Conservation (phyloP, 2,329 filamentous ascomycete genomes). For the Botrytis squamosa region DNA sequence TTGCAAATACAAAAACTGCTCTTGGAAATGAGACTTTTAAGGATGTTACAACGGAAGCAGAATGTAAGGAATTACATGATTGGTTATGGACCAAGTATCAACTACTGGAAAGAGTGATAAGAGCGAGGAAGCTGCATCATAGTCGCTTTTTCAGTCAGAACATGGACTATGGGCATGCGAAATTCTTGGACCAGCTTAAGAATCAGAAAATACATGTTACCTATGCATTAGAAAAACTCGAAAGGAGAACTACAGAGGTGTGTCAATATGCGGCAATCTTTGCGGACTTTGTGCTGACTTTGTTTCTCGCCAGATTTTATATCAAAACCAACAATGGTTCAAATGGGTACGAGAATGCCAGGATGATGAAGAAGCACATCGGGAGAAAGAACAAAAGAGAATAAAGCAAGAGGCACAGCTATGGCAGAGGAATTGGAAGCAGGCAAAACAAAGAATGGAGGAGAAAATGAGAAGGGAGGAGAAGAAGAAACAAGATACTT, state of each 20-base stretch:
- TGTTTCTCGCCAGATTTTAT: constrained; percentile 34
- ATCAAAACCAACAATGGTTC: constrained; percentile 49
- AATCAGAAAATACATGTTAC: constrained; percentile 37
- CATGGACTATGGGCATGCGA: constrained; percentile 46
- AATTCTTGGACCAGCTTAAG: constrained; percentile 42
- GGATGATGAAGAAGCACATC: constrained; percentile 45
- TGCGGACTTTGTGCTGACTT: background rate
- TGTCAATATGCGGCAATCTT: background rate
- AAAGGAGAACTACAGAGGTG: constrained; percentile 45
- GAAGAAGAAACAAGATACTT: constrained; percentile 45
- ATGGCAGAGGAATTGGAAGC: constrained; percentile 49
- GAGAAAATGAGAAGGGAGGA: constrained; percentile 45
- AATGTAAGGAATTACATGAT: constrained; percentile 43
- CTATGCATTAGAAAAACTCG: constrained; percentile 44
- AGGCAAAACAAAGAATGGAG: constrained; percentile 43
- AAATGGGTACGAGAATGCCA: constrained; percentile 48
- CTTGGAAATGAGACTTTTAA: constrained; percentile 45
- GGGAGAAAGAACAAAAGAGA: constrained; percentile 50
- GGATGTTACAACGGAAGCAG: constrained; percentile 41
- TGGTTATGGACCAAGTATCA: constrained; percentile 41
- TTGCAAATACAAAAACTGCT: constrained; percentile 40
- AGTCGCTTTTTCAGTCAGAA: constrained; percentile 45
- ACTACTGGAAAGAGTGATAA: constrained; percentile 44
- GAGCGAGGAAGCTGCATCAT: constrained; percentile 45
- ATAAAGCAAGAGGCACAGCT: constrained; percentile 49